Base-by-base conservation (phyloP, 2,329 filamentous ascomycete genomes). In the Penicillium sp. region DNA sequence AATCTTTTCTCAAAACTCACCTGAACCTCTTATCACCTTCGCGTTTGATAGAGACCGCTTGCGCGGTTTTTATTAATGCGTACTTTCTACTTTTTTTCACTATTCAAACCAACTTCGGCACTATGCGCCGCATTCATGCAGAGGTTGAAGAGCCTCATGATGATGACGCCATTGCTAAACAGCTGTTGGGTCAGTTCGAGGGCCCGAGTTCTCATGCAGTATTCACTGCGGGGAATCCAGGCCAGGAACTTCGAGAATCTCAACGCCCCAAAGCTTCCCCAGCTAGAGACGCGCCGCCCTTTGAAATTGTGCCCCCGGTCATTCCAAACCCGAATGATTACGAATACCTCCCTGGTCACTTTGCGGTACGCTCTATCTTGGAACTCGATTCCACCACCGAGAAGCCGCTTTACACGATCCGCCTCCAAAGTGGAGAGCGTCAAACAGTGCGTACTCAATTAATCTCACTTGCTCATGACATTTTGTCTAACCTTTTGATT, bases 291-390 rank as follows among this genome's bases (percentile, higher is more conserved):
- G 53, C 35, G 31, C 47, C 9, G 15, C 1, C 10, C 9, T 43
- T 56, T 38, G 62, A 60, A 32, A 61, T 74, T 27, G 50, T 72
- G 10, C 70, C 71, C 8, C 39, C 18, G 1, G 44, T 70, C 4
- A 44, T 59, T 3, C 6, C 18, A 4, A 61, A 71, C 35, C 52
- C 55, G 18, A 57, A 66, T 9, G 65, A 70, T 18, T 75, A 72
- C 54, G 60, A 70, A 12, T 70, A 60, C 46, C 57, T 74, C 12
- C 69, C 70, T 1, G 71, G 70, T 9, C 70, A 73, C 54, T 72
- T 66, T 46, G 53, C 57, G 6, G 66, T 67, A 10, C 58, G 56
- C 15, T 60, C 59, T 25, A 55, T 74, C 42, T 57, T 72, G 41
- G 49, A 55, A 23, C 54, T 72, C 29, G 57, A 56, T 15, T 56